Conservation (phyloP, 345 rosid species). For the Capsella bursapastoris region DNA sequence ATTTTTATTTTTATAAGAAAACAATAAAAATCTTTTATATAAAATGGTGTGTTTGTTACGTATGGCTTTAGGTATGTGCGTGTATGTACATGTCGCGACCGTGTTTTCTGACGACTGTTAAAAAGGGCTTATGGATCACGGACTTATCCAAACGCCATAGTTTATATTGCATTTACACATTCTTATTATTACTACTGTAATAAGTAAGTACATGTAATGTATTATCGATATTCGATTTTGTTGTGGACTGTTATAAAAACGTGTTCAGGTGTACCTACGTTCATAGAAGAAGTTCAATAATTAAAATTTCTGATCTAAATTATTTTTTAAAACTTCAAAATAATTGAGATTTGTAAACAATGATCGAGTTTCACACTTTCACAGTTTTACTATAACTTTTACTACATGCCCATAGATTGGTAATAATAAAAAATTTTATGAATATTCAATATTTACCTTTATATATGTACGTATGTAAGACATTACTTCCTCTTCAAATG, state of each 20-base stretch:
- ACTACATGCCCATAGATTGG: neutral
- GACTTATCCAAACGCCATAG: conserved; percentile 35
- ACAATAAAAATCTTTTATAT: conserved; percentile 15
- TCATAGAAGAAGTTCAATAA: conserved; percentile 12
- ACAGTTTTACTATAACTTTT: no score
- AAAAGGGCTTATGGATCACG: conserved; percentile 44
- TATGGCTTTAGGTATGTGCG: conserved; percentile 47
- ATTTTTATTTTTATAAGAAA: neutral
- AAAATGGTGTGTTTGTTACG: conserved; percentile 39
- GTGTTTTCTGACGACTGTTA: conserved; percentile 45
- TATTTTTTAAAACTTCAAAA: neutral
- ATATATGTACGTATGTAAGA: neutral
- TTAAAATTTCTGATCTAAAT: neutral
- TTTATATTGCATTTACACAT: conserved; percentile 23
- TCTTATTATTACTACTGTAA: conserved; percentile 13
- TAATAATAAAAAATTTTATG: neutral
- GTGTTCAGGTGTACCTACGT: conserved; percentile 29
- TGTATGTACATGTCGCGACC: conserved; percentile 47
- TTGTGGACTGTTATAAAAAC: conserved; percentile 15
- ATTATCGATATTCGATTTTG: conserved; percentile 31
- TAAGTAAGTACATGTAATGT: conserved; percentile 25
- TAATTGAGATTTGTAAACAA: neutral
- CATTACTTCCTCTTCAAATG: neutral
- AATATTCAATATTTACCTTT: neutral
- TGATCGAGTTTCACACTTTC: no score